Evolutionary conservation across 225 moss, liverwort and hornwort species (phyloP).

Genomic region (Physcomitrellopsis africana): DNA sequence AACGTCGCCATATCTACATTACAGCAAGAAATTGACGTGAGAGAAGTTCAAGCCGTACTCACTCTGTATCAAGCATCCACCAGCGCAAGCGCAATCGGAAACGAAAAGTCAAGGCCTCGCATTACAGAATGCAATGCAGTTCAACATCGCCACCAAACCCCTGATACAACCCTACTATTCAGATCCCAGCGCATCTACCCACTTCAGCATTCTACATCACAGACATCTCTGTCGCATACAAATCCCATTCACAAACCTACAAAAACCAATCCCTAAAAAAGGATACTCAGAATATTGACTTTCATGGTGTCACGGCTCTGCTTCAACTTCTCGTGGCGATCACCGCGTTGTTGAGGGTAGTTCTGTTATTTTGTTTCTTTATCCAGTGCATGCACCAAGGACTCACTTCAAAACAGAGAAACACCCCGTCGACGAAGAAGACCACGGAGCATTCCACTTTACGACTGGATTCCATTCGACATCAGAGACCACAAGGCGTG

Average conservation of each 20-base stretch:
- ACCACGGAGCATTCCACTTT: too few species aligned
- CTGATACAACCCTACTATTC: not conserved
- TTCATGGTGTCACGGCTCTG: constrained; percentile 51
- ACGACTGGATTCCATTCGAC: too few species aligned
- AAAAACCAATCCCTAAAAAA: not conserved
- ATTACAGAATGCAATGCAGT: constrained; percentile 10
- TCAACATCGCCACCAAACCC: not conserved
- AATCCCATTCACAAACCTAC: not conserved
- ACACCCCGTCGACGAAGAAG: too few species aligned
- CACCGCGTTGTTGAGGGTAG: too few species aligned
- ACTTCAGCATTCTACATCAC: not conserved
- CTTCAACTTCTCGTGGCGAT: not conserved
- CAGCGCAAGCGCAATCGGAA: constrained; percentile 31
- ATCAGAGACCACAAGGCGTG: too few species aligned
- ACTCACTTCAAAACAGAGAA: too few species aligned
- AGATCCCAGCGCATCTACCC: not conserved
- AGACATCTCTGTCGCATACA: not conserved
- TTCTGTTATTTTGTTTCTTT: too few species aligned
- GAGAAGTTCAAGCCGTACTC: constrained; percentile 12
- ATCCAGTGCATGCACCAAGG: too few species aligned
- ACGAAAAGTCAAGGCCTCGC: constrained; percentile 18
- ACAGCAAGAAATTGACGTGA: not conserved
- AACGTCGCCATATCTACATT: not conserved
- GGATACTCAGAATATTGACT: constrained; percentile 89
- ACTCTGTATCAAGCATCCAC: constrained; percentile 28